Evolutionary conservation across 345 rosid genomes (phyloP).

Genomic region (Sisymbrium altissimum): DNA sequence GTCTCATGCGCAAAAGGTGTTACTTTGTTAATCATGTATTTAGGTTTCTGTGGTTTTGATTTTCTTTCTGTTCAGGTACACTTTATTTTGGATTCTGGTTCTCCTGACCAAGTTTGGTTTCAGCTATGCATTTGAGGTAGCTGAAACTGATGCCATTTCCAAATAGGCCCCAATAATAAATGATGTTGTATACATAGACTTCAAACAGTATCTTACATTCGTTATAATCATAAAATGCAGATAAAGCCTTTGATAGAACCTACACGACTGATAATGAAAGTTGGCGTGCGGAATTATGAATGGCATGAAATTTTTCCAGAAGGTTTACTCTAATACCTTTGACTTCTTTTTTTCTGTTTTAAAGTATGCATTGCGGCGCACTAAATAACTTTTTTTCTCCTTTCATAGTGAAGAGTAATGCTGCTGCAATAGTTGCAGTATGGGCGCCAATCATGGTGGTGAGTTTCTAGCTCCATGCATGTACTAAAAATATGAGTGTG

Average conservation of each 20-base stretch:
- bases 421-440: constrained; percentile 85
- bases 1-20: constrained; percentile 20
- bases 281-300: constrained; percentile 64
- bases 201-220: constrained; percentile 5
- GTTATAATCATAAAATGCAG: constrained; percentile 43
- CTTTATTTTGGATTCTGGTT: constrained; percentile 82
- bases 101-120: constrained; percentile 65
- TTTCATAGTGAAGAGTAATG: constrained; percentile 73
- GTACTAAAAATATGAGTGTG: background rate
- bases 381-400: constrained; percentile 18
- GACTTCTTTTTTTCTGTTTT: background rate
- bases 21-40: background rate
- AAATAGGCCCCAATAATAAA: background rate
- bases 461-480: constrained; percentile 34
- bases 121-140: constrained; percentile 90
- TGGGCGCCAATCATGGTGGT: constrained; percentile 96
- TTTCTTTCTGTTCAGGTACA: constrained; percentile 53
- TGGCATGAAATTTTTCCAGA: constrained; percentile 91
- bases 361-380: constrained; percentile 1
- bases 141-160: constrained; percentile 3
- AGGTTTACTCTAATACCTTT: constrained; percentile 41
- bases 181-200: background rate
- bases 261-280: constrained; percentile 68
- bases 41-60: background rate
- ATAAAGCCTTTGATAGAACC: constrained; percentile 87